A percentile compares a stretch with the other conserved stretches of the same genome.
These are phyloP conservation scores for Penicillium brasilianum DNA, from an alignment of 2,329 filamentous ascomycete species.

Conservation along the genomic window DNA sequence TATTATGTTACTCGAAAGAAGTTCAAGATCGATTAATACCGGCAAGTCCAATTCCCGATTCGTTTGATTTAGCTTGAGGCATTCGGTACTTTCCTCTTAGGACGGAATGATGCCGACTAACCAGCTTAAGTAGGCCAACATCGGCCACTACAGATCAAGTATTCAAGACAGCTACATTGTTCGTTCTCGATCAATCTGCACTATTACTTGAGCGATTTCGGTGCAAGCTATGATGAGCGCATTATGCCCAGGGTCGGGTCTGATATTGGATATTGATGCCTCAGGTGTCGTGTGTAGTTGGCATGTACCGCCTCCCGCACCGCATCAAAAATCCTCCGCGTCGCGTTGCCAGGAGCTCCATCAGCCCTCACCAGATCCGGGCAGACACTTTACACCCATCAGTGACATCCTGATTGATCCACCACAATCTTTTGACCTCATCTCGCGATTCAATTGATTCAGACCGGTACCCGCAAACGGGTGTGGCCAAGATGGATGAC, in stretches of 20 bases:
- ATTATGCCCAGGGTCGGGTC: neutral
- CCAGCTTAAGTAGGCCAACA: neutral
- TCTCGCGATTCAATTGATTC: constrained; percentile 23
- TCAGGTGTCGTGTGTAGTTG: constrained; percentile 32
- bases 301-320: constrained; percentile 21
- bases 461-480: constrained; percentile 21
- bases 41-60: too few relatives aligned
- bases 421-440: neutral
- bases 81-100: too few relatives aligned
- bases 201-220: too few relatives aligned
- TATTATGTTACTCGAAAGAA: too few relatives aligned
- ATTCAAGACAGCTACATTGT: too few relatives aligned
- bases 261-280: constrained; percentile 19
- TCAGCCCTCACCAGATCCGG: constrained; percentile 20
- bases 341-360: constrained; percentile 40
- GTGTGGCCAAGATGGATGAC: constrained; percentile 49
- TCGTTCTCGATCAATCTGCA: neutral
- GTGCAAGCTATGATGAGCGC: neutral
- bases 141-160: too few relatives aligned
- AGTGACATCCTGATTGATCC: constrained; percentile 19
- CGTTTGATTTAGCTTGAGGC: too few relatives aligned
- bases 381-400: constrained; percentile 12
- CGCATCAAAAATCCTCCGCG: constrained; percentile 45
- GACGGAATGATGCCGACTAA: too few relatives aligned
- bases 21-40: too few relatives aligned